These are phyloP conservation scores for Mycena citricolor DNA, from an alignment of 1,284 basidiomycete species.

Conservation along the genomic window DNA sequence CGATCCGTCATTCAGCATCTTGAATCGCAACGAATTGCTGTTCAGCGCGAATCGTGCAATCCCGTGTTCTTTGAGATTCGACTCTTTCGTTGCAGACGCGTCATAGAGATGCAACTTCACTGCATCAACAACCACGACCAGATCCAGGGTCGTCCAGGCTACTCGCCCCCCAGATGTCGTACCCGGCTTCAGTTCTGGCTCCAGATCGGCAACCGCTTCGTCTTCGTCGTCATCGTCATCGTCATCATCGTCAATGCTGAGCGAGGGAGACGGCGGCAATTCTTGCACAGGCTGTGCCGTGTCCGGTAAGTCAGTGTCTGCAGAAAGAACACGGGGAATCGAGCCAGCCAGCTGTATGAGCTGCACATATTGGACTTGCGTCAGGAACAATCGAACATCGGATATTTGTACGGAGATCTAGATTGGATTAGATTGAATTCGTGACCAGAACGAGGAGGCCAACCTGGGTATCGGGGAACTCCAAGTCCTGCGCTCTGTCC, in stretches of 20 bases:
- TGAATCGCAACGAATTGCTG: slow-evolving; percentile 78
- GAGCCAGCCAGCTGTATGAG: slow-evolving; percentile 73
- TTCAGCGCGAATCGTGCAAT: slow-evolving; percentile 87
- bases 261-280: too few species aligned
- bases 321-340: slow-evolving; percentile 69
- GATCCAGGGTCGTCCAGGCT: slow-evolving; percentile 70
- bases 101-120: slow-evolving; percentile 95
- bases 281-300: slow-evolving; percentile 28
- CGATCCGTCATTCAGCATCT: slow-evolving; percentile 82
- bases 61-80: slow-evolving; percentile 73
- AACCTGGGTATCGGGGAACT: slow-evolving; percentile 74
- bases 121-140: slow-evolving; percentile 73
- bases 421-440: slow-evolving; percentile 7
- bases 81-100: slow-evolving; percentile 56
- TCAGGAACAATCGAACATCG: slow-evolving; percentile 87
- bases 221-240: slow-evolving; percentile 11
- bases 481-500: slow-evolving; percentile 48
- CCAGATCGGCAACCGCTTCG: slow-evolving; percentile 42
- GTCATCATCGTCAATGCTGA: slow-evolving; percentile 13
- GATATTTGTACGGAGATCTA: slow-evolving; percentile 81
- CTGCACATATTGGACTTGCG: slow-evolving; percentile 86
- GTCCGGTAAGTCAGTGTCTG: slow-evolving; percentile 37
- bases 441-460: slow-evolving; percentile 18
- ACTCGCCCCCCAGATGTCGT: slow-evolving; percentile 27
- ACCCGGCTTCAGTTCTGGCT: slow-evolving; percentile 54